Evolutionary conservation across 75 land plant species (phyloP).

Genomic region (Cunninghamia lanceolata): DNA sequence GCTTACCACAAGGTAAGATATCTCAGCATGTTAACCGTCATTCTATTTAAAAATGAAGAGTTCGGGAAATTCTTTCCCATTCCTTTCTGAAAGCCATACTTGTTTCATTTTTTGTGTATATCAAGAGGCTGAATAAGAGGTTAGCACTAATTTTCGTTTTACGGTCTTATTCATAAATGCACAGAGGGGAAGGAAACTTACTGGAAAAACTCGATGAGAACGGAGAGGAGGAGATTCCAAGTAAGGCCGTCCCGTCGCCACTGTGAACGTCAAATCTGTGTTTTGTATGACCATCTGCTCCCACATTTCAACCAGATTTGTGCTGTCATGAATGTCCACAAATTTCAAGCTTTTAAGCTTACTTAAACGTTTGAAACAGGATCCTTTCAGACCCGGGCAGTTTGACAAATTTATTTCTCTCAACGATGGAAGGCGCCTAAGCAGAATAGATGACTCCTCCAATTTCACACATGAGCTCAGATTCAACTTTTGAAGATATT

Average conservation of each 20-base stretch:
- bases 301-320: background rate
- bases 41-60: no score
- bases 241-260: background rate
- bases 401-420: background rate
- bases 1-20: no score
- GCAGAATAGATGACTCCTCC: background rate
- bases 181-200: background rate
- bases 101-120: no score
- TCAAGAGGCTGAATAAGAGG: no score
- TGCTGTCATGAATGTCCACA: background rate
- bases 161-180: no score
- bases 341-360: background rate
- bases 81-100: no score
- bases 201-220: background rate
- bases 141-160: no score
- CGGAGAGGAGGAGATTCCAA: background rate
- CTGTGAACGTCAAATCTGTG: background rate
- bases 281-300: background rate
- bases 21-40: no score
- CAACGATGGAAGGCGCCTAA: background rate
- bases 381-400: background rate
- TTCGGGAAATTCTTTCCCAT: no score
- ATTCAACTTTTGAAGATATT: background rate
- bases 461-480: background rate
- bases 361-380: background rate